Percentiles rank a stretch among this genome's conserved stretches.
Evolutionary conservation across 345 rosid species (phyloP).

Genomic region (Gossypium australe): DNA sequence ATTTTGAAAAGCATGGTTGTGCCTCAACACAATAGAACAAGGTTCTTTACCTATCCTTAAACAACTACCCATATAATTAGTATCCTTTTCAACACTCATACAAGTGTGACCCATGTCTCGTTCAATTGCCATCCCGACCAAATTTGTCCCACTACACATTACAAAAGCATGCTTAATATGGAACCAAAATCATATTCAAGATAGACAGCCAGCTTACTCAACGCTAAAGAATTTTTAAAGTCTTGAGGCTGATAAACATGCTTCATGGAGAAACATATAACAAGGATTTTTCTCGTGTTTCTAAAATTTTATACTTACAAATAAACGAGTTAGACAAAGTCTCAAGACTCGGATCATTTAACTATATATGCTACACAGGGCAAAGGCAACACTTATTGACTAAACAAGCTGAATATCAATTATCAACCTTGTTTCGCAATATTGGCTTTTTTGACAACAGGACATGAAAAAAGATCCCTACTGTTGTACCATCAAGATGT

Average conservation of each 20-base stretch:
- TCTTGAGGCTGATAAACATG: neutral
- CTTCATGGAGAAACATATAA: neutral
- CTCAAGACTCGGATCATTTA: neutral
- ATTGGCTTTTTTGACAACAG: neutral
- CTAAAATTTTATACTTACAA: neutral
- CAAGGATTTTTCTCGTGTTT: neutral
- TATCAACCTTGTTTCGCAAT: neutral
- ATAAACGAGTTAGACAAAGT: neutral
- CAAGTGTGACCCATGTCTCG: too few species aligned
- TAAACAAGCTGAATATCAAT: neutral
- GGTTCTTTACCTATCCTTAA: too few species aligned
- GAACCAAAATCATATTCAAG: too few species aligned
- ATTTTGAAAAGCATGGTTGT: too few species aligned
- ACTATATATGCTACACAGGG: neutral
- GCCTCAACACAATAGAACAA: too few species aligned
- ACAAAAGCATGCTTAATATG: neutral
- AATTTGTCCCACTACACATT: neutral
- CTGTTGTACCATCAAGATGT: neutral
- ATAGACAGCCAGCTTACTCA: neutral
- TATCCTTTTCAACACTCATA: too few species aligned
- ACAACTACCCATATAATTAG: too few species aligned
- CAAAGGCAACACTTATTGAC: neutral
- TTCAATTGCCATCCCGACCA: too few species aligned
- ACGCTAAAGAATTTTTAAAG: neutral
- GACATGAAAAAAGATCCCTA: neutral